Base-by-base conservation (phyloP, 2,329 filamentous ascomycete genomes). In the Arthrobotrys entomopaga region DNA sequence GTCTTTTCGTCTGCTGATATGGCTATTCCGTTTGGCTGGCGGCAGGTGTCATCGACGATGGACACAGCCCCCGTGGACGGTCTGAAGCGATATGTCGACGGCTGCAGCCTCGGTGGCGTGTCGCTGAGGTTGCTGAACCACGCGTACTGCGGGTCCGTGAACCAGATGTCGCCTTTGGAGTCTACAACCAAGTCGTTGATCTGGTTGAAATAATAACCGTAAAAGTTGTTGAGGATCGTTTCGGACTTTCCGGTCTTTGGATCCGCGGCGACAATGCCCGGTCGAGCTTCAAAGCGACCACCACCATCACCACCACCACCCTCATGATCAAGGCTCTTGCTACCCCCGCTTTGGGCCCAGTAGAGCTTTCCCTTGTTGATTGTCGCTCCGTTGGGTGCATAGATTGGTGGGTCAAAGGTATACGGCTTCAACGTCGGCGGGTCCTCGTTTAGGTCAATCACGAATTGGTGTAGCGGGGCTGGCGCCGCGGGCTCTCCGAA, bases 361-460 rank as follows among this genome's bases (percentile, higher is more conserved):
- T 83, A 81, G 49, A 83, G 80, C 29, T 80, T 76, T 22, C 82
- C 82, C 56, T 83, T 78, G 60, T 81, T 78, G 74, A 82, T 81
- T 5, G 80, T 83, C 3, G 81, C 82, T 8, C 82, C 82, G 59
- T 82, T 84, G 0, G 82, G 82, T 1, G 81, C 81, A 72, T 83
- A 84, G n/a, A 83, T 80, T 5, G 82, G 82, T 3, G 82, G 82
- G 56, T 83, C 79, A 50, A 80, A 82, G 73, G 80, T 79, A 71
- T 77, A 84, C 70, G 80, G 81, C 61, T 76, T 81, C 24, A 83
- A 78, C 65, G 76, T 82, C 59, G 78, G 84, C 75, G 79, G 84
- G 76, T 80, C 78, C 64, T 82, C 79, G 76, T 84, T 83, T 60
- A 86, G 79, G 76, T 83, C 80, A 3, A 83, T 71, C 3, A 82